Base-by-base conservation (phyloP, 495 filamentous ascomycete genomes). In the Trichoderma reesei region DNA sequence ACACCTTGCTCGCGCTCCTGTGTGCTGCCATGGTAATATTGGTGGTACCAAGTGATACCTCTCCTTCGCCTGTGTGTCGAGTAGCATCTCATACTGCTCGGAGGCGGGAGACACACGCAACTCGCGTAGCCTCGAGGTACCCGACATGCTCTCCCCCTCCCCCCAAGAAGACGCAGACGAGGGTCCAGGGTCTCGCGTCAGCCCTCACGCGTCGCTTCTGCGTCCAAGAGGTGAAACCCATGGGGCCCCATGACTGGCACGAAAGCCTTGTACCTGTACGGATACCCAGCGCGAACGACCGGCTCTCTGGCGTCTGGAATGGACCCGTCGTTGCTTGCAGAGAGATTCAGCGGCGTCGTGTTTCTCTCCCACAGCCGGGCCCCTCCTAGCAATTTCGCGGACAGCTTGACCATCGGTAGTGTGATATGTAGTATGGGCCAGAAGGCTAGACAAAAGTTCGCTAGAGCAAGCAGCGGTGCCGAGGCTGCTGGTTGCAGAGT, bases 371-470 rank as follows among this genome's bases (percentile, higher is more conserved):
- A 39, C 37, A 5, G 37, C 37, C 37, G 10, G 37, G n/a, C 37
- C 37, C 37, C 37, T 39, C 37, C 37, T 39, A 39, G n/a, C n/a
- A n/a, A 39, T 39, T 39, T 39, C 37, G 37, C 37, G 10, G 10
- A 39, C 10, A 10, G 37, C 20, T 31, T 11, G 10, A 9, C 8
- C 3, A 33, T 56, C 31, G 9, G 20, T 56, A 34, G 51, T 34
- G 31, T 34, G 20, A 56, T 34, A 51, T n/a, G n/a, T n/a, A n/a
- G n/a, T n/a, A n/a, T n/a, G n/a, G 18, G 31, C 26, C 20, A 20
- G 34, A 56, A 31, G 51, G 51, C 51, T 56, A 56, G 51, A 56
- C 51, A 56, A 56, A 56, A 56, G 51, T 56, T 56, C 51, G 51
- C 51, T n/a, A 31, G n/a, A 56, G 26, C 16, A 18, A 11, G 51